Base-by-base conservation (phyloP, 129 eudicot genomes). In the Heracleum sosnowskyi region DNA sequence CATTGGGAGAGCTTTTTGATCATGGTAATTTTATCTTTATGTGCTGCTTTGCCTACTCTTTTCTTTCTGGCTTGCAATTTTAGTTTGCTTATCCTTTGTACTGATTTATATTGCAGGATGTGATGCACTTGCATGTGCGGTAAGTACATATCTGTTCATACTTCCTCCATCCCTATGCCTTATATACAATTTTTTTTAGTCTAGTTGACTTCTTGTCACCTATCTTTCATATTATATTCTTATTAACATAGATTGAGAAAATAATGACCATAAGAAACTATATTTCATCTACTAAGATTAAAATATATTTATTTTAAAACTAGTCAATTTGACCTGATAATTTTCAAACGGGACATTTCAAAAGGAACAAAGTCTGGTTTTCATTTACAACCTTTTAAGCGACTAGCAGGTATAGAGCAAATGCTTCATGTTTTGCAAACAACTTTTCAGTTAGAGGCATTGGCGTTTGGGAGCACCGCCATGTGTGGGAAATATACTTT, bases 1-100 rank as follows among this genome's bases (percentile, higher is more conserved):
- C 99, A 81, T 76, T 96, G 79, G 99, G 99, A 79, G 99, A 96
- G 88, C 99, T 96, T 85, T 96, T 96, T 82, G 99, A 96, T 81
- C 97, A 91, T 70, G 97, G 98, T 93, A 76, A 86, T 40, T 62
- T 18, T 37, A 46, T 31, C 47, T 41, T 66, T 15, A 77, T 39
- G 15, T 75, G 51, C 72, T 66, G 72, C 22, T 66, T 57, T 40
- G 17, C 39, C 11, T 3, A 16, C n/a, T 72, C 34, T 18, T 2
- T 63, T 42, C 34, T 8, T 42, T 44, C 31, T 35, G 20, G 41
- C 31, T 37, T 35, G 26, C 29, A 4, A 12, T 35, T 16, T 63
- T 26, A 11, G 11, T 63, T 29, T 60, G 17, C 33, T 37, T 17
- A 31, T 12, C 36, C 36, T 15, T 33, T 73, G 34, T 82, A 63